Evolutionary conservation across 2,329 filamentous ascomycete genomes (phyloP).

Genomic region (Fusarium anguioides): DNA sequence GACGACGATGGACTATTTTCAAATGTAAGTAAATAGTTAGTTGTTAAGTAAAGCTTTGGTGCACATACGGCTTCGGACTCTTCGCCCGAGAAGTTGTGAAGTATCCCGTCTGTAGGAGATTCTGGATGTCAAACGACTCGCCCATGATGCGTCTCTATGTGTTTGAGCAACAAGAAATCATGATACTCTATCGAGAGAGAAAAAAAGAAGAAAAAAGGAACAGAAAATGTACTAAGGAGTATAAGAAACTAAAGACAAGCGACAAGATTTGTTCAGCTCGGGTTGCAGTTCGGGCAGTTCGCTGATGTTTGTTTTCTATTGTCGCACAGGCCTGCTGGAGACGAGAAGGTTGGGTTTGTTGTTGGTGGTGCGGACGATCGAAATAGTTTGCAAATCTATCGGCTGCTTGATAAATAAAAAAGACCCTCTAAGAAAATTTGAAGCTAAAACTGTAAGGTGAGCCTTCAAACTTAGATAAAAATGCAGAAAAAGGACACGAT

Average conservation of each 20-base stretch:
- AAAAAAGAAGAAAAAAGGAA: too few species aligned
- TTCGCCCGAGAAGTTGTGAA: constrained; percentile 61
- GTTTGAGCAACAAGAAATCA: constrained; percentile 33
- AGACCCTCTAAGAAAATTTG: constrained; percentile 5
- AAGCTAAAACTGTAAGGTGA: constrained; percentile 7
- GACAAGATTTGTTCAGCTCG: not conserved
- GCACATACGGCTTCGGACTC: constrained; percentile 46
- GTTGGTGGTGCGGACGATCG: constrained; percentile 17
- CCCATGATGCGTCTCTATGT: constrained; percentile 53
- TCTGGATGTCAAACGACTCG: constrained; percentile 57
- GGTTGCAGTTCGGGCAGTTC: constrained; percentile 8
- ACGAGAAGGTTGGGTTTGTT: constrained; percentile 16
- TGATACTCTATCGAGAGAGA: constrained; percentile 38
- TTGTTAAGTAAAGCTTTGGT: not conserved
- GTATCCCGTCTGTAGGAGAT: constrained; percentile 61
- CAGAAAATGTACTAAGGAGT: constrained; percentile 16
- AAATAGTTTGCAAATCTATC: constrained; percentile 13
- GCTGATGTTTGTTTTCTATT: constrained; percentile 34
- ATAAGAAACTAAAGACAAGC: constrained; percentile 9
- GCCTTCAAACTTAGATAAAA: constrained; percentile 4
- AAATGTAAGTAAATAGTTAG: constrained; percentile 25
- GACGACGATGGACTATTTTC: constrained; percentile 32
- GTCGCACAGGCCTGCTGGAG: constrained; percentile 41
- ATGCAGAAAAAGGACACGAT: constrained; percentile 26
- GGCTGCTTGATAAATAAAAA: constrained; percentile 6